Evolutionary conservation across 164 flowering plant species (phyloP).

Genomic region (Macadamia tetraphylla): DNA sequence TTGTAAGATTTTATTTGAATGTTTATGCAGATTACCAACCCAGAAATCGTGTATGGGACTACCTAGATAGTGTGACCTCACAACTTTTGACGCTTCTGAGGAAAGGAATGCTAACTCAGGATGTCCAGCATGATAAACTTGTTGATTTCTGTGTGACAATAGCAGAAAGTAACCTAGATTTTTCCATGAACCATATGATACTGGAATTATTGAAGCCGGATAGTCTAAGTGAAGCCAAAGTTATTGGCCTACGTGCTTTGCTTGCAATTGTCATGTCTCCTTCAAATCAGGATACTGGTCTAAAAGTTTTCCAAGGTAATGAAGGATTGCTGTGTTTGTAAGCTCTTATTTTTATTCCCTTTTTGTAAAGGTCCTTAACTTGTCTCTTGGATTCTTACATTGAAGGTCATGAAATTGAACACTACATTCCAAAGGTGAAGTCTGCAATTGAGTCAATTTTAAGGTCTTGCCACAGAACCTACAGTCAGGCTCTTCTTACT

Average conservation of each 20-base stretch:
- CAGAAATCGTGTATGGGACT: constrained; percentile 92
- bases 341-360: neutral
- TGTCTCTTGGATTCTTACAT: constrained; percentile 8
- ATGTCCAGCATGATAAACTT: constrained; percentile 95
- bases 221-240: constrained; percentile 89
- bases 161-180: constrained; percentile 95
- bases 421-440: constrained; percentile 93
- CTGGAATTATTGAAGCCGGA: constrained; percentile 88
- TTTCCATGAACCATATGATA: constrained; percentile 94
- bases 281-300: constrained; percentile 62
- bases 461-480: constrained; percentile 76
- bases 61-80: constrained; percentile 94
- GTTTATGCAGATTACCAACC: constrained; percentile 83
- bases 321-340: constrained; percentile 5
- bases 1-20: constrained; percentile 82
- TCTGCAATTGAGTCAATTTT: constrained; percentile 88
- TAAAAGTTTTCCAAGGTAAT: constrained; percentile 81
- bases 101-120: constrained; percentile 97
- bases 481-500: constrained; percentile 91
- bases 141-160: constrained; percentile 98
- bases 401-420: constrained; percentile 83
- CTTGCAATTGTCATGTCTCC: constrained; percentile 91
- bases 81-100: constrained; percentile 77
- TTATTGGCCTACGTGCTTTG: constrained; percentile 92
- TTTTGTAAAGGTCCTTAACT: neutral